These are phyloP conservation scores for Domatiomyces catenatus DNA, from an alignment of 2,329 filamentous ascomycete genomes.

Conservation along the genomic window DNA sequence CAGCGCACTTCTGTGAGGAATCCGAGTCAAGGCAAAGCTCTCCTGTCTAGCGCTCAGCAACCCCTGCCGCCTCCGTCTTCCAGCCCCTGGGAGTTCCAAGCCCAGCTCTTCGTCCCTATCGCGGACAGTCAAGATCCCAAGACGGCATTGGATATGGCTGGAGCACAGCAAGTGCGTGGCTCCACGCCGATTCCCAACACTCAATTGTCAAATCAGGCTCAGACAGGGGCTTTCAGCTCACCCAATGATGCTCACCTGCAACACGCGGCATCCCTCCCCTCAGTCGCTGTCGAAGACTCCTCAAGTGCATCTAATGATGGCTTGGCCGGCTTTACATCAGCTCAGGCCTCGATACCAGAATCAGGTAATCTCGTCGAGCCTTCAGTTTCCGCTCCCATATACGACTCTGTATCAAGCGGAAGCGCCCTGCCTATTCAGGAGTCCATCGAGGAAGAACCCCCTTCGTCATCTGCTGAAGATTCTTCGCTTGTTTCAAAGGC, in stretches of 20 bases:
- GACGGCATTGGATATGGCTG: constrained; percentile 1
- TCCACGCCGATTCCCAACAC: neutral
- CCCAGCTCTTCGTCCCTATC: neutral
- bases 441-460: constrained; percentile 16
- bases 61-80: neutral
- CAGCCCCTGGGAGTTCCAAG: neutral
- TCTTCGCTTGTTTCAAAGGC: constrained; percentile 12
- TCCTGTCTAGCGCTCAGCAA: neutral
- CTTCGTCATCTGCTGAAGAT: constrained; percentile 6
- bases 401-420: constrained; percentile 4
- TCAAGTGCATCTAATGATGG: neutral
- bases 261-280: neutral
- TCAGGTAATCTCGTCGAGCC: neutral
- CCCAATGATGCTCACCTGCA: neutral
- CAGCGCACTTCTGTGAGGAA: neutral
- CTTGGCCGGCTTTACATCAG: neutral
- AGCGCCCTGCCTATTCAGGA: constrained; percentile 14
- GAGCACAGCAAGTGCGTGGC: neutral
- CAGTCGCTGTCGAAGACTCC: neutral
- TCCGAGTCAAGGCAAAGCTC: neutral
- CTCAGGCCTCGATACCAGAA: neutral
- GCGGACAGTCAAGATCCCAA: neutral
- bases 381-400: neutral
- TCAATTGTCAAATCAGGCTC: neutral
- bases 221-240: neutral